A percentile compares a stretch with the other conserved stretches of the same genome.
Conservation (phyloP, 2,329 filamentous ascomycete species). For the Colletotrichum sidae region DNA sequence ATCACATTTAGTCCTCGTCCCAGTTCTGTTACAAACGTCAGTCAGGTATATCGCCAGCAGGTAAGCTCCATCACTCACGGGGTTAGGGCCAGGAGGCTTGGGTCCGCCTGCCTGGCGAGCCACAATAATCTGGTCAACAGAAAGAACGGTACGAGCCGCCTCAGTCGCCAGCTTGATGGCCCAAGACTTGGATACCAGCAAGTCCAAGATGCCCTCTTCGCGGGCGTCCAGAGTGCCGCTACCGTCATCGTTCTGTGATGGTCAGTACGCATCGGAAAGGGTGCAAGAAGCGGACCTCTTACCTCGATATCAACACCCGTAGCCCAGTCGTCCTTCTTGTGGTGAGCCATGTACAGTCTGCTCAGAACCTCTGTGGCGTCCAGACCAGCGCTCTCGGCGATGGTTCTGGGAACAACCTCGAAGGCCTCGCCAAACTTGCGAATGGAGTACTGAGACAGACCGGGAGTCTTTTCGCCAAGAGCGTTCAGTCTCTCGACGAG, state of each 20-base stretch:
- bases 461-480: conserved; percentile 91
- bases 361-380: conserved; percentile 98
- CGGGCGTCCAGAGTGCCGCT: conserved; percentile 87
- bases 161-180: conserved; percentile 97
- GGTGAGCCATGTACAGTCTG: conserved; percentile 91
- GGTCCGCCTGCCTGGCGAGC: conserved; percentile 96
- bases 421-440: conserved; percentile 98
- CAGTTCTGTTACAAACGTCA: conserved; percentile 62
- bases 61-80: conserved; percentile 56
- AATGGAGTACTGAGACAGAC: conserved; percentile 94
- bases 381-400: conserved; percentile 94
- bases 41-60: conserved; percentile 27
- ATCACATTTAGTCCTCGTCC: conserved; percentile 67
- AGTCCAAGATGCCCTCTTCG: conserved; percentile 89
- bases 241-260: conserved; percentile 74
- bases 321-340: conserved; percentile 87
- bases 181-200: conserved; percentile 94
- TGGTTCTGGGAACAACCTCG: conserved; percentile 92
- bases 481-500: conserved; percentile 92
- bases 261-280: not conserved
- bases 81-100: conserved; percentile 95
- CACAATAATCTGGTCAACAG: conserved; percentile 99
- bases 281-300: conserved; percentile 41
- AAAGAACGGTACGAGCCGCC: conserved; percentile 91
- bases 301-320: conserved; percentile 95